phyloP scores from a whole-genome alignment of 2,329 filamentous ascomycete species.

The Arthrinium phaeospermum region DNA sequence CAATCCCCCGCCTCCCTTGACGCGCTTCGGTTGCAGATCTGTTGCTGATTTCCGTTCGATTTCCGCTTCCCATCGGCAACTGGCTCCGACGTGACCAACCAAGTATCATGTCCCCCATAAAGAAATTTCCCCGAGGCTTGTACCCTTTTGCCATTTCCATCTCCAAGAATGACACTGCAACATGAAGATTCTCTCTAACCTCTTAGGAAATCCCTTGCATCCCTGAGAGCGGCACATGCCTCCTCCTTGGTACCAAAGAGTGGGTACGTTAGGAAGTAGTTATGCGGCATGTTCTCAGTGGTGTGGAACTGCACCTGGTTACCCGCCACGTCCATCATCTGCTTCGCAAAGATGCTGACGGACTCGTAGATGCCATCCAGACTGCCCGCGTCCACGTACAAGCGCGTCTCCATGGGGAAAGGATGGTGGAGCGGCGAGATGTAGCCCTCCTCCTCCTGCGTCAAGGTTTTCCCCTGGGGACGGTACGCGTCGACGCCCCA shows the following conservation, averaged over 20 bases:
- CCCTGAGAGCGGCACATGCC: slow-evolving; percentile 20
- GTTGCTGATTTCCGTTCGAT: too few relatives aligned
- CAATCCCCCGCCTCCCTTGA: too few relatives aligned
- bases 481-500: slow-evolving; percentile 32
- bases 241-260: slow-evolving; percentile 20
- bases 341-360: slow-evolving; percentile 27
- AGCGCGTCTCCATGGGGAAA: slow-evolving; percentile 28
- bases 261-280: slow-evolving; percentile 23
- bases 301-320: slow-evolving; percentile 27
- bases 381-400: slow-evolving; percentile 29
- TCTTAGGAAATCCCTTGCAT: not conserved
- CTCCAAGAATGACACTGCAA: too few relatives aligned
- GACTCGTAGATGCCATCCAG: slow-evolving; percentile 28
- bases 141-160: too few relatives aligned
- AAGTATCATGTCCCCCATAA: too few relatives aligned
- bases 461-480: slow-evolving; percentile 21
- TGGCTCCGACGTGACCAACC: too few relatives aligned
- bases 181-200: not conserved
- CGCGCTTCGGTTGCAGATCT: too few relatives aligned
- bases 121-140: too few relatives aligned
- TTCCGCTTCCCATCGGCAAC: too few relatives aligned
- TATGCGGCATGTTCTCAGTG: slow-evolving; percentile 26
- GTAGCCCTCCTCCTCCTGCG: slow-evolving; percentile 25
- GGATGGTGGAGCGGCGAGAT: slow-evolving; percentile 33
- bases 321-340: slow-evolving; percentile 28